Percentiles rank a stretch among this genome's conserved stretches.
These are phyloP conservation scores for Aegilops speltoides DNA, from an alignment of 176 grass and related monocot species.

Conservation along the genomic window DNA sequence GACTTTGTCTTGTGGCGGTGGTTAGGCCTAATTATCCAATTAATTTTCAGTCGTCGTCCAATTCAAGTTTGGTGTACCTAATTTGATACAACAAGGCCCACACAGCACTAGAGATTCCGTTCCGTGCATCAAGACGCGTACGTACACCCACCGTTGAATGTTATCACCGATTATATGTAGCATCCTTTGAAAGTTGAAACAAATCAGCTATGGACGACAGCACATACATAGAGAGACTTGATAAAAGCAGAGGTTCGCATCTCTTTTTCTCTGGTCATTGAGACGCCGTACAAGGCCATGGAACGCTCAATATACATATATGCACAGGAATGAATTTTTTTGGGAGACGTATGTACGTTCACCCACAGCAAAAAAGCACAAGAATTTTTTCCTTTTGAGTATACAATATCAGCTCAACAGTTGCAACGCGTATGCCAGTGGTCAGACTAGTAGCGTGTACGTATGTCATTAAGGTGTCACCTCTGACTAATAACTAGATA, in stretches of 20 bases:
- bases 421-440: conserved; percentile 39
- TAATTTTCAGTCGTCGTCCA: conserved; percentile 30
- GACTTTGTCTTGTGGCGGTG: conserved; percentile 34
- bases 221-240: background rate
- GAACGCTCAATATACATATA: background rate
- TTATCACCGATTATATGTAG: background rate
- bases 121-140: background rate
- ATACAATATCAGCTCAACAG: conserved; percentile 42
- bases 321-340: conserved; percentile 18
- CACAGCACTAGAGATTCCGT: conserved; percentile 34
- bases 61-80: conserved; percentile 40
- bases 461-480: conserved; percentile 48
- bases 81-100: conserved; percentile 36
- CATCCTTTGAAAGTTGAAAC: background rate
- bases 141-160: background rate
- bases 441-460: conserved; percentile 49
- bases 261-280: background rate
- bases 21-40: conserved; percentile 40
- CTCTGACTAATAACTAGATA: conserved; percentile 54
- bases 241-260: background rate
- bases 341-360: conserved; percentile 8
- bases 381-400: conserved; percentile 33
- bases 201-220: background rate
- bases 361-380: conserved; percentile 17
- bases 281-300: background rate